phyloP scores from a whole-genome alignment of 2,329 filamentous ascomycete species.

The Hymenoscyphus salicellus region DNA sequence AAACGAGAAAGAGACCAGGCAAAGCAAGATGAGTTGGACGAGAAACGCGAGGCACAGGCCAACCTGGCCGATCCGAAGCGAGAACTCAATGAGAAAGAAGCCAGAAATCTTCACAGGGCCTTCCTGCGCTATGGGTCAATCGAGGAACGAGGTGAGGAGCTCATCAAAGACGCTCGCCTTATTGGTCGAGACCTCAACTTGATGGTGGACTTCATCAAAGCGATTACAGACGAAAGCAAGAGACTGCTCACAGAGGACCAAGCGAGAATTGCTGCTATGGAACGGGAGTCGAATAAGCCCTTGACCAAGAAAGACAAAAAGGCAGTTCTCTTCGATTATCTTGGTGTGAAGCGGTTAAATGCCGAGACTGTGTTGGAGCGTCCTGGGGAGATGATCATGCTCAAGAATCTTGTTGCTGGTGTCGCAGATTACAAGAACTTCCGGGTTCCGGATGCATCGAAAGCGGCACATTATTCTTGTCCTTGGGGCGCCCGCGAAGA shows the following conservation, averaged over 20 bases:
- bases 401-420: conserved; percentile 70
- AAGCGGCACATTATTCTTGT: conserved; percentile 86
- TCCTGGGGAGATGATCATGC: conserved; percentile 80
- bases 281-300: conserved; percentile 70
- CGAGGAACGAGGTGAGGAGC: conserved; percentile 81
- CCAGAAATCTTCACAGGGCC: conserved; percentile 83
- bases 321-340: conserved; percentile 91
- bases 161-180: conserved; percentile 82
- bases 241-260: conserved; percentile 74
- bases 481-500: conserved; percentile 92
- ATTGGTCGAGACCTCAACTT: conserved; percentile 78
- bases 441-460: conserved; percentile 85
- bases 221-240: conserved; percentile 65
- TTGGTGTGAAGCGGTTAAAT: conserved; percentile 90
- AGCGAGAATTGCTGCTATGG: conserved; percentile 58
- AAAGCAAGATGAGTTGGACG: conserved; percentile 67
- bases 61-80: conserved; percentile 79
- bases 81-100: conserved; percentile 89
- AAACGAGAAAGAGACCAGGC: conserved; percentile 63
- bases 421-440: conserved; percentile 72
- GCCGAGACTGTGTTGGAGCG: conserved; percentile 92
- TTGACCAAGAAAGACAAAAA: conserved; percentile 97
- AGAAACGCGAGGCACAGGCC: conserved; percentile 66
- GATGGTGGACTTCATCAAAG: conserved; percentile 68
- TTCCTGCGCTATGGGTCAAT: conserved; percentile 90